A percentile compares a stretch with the other conserved stretches of the same genome.
These are phyloP conservation scores for Penicillium waksmanii DNA, from an alignment of 495 filamentous ascomycete species.

Conservation along the genomic window DNA sequence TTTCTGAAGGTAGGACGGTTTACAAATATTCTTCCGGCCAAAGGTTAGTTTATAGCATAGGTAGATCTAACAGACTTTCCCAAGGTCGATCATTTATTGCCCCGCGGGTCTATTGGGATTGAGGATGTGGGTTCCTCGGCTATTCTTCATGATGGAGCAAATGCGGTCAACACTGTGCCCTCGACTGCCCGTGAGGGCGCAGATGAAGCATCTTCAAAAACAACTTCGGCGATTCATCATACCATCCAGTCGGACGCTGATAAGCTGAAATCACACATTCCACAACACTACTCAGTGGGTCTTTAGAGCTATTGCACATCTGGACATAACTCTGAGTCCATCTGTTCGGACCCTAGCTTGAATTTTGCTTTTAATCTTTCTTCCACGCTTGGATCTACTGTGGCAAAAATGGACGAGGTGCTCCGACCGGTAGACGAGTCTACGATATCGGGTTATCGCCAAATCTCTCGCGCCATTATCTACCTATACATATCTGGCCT, in stretches of 20 bases:
- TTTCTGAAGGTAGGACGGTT: conserved; percentile 10
- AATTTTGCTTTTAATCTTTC: conserved; percentile 12
- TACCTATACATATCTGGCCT: neutral
- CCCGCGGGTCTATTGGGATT: neutral
- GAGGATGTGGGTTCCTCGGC: neutral
- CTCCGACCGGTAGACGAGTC: neutral
- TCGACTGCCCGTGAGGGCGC: neutral
- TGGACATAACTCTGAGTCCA: neutral
- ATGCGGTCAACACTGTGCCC: neutral
- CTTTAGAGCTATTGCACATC: conserved; percentile 11
- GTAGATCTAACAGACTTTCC: conserved; percentile 12
- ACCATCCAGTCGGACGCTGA: neutral
- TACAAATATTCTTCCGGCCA: neutral
- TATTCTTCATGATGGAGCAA: neutral
- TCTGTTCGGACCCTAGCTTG: conserved; percentile 8
- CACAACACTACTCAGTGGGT: neutral
- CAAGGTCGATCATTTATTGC: neutral
- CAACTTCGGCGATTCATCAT: neutral
- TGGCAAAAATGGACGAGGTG: neutral
- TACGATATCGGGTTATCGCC: neutral
- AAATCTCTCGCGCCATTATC: neutral
- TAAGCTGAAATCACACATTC: conserved; percentile 8
- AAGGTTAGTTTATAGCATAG: neutral
- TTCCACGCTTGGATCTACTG: neutral
- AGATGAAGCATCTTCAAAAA: neutral